Conservation (phyloP, 352 stramenopile genomes). For the Plasmopara muralis region DNA sequence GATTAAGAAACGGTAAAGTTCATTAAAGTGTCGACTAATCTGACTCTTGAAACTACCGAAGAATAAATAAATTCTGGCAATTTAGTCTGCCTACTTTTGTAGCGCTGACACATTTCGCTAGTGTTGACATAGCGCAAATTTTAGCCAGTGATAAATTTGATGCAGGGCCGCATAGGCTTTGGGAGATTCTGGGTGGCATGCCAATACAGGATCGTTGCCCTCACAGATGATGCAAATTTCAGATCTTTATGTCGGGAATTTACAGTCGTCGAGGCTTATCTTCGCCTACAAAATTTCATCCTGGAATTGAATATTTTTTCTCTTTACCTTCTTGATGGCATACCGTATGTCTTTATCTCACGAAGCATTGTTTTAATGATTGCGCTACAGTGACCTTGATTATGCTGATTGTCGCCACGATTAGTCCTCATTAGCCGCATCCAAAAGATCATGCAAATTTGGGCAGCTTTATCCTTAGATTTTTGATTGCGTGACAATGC, state of each 20-base stretch:
- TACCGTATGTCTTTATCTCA: not conserved
- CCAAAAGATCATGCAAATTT: conserved; percentile 9
- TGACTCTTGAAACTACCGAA: not conserved
- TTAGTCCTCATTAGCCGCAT: conserved; percentile 3
- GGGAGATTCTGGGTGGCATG: conserved; percentile 4
- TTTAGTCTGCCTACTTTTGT: conserved; percentile 12
- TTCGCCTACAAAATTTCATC: not conserved
- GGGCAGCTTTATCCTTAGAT: conserved; percentile 1
- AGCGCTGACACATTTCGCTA: conserved; percentile 10
- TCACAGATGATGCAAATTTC: conserved; percentile 13
- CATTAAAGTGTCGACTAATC: conserved; percentile 13
- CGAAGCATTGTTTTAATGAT: not conserved
- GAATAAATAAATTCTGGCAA: conserved; percentile 7
- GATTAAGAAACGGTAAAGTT: conserved; percentile 1
- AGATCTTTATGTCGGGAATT: conserved; percentile 5
- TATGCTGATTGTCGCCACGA: conserved; percentile 1
- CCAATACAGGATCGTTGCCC: not conserved
- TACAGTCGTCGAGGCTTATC: not conserved
- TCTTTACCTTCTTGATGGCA: not conserved
- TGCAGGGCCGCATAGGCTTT: conserved; percentile 8
- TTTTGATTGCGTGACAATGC: conserved; percentile 2
- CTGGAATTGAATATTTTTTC: no score
- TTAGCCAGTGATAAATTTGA: conserved; percentile 8
- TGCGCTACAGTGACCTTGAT: not conserved
- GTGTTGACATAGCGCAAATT: conserved; percentile 16